Evolutionary conservation across 2,329 filamentous ascomycete species (phyloP).

Genomic region (Anthostomella pinea): DNA sequence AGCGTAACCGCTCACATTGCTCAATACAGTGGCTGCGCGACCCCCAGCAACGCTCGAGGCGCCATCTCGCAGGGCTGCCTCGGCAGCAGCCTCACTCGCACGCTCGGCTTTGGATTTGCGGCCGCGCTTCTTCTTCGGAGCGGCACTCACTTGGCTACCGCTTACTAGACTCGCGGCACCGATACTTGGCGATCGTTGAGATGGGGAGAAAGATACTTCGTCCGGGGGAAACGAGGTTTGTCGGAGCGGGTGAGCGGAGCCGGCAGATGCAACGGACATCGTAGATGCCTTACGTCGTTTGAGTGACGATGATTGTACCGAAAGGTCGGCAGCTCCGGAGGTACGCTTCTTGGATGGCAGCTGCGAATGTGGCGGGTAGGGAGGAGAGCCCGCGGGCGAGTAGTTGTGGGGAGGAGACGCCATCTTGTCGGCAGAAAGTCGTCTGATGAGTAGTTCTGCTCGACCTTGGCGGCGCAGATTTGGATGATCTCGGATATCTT

Average conservation of each 20-base stretch:
- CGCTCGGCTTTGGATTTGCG: conserved; percentile 58
- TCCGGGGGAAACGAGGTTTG: conserved; percentile 79
- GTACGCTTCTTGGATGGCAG: conserved; percentile 62
- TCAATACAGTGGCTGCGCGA: conserved; percentile 43
- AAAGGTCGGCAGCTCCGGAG: conserved; percentile 52
- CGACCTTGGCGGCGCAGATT: too few species aligned
- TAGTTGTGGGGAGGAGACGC: conserved; percentile 54
- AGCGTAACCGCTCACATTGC: conserved; percentile 38
- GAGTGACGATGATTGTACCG: conserved; percentile 44
- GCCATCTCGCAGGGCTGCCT: conserved; percentile 37
- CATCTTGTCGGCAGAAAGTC: conserved; percentile 33
- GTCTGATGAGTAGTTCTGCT: too few species aligned
- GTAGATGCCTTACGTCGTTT: conserved; percentile 72
- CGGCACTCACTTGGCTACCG: conserved; percentile 55
- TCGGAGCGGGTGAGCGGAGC: conserved; percentile 65
- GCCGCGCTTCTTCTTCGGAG: conserved; percentile 57
- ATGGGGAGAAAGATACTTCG: conserved; percentile 47
- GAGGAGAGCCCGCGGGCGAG: conserved; percentile 55
- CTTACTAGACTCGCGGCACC: conserved; percentile 60
- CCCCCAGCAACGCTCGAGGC: conserved; percentile 43
- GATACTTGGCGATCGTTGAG: conserved; percentile 62
- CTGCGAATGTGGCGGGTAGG: conserved; percentile 48
- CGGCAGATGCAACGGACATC: conserved; percentile 51
- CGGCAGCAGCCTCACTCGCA: conserved; percentile 46
- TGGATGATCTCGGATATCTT: too few species aligned